Percentiles rank a stretch among this genome's conserved stretches.
Evolutionary conservation across 2,329 filamentous ascomycete genomes (phyloP).

Genomic region (Xylaria sp.): DNA sequence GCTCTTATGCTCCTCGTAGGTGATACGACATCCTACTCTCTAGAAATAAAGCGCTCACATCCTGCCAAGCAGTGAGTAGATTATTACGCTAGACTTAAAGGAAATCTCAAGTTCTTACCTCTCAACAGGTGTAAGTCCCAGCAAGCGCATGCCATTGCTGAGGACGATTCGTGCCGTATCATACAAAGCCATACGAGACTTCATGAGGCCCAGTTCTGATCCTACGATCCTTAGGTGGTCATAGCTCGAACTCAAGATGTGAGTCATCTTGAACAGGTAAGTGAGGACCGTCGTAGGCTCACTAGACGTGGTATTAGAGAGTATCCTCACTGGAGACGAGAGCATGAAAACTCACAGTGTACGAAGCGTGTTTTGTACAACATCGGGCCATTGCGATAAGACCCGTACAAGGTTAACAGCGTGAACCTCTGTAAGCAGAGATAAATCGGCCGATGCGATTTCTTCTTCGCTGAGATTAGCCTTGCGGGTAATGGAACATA

Average conservation of each 20-base stretch:
- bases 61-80: constrained; percentile 22
- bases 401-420: constrained; percentile 71
- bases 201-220: constrained; percentile 76
- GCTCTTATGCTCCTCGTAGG: neutral
- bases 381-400: constrained; percentile 86
- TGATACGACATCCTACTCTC: neutral
- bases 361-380: constrained; percentile 83
- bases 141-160: constrained; percentile 82
- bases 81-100: neutral
- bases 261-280: constrained; percentile 75
- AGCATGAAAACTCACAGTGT: constrained; percentile 61
- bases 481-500: constrained; percentile 59
- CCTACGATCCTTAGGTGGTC: constrained; percentile 85
- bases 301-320: constrained; percentile 25
- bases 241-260: constrained; percentile 81
- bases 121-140: constrained; percentile 82
- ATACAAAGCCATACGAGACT: constrained; percentile 80
- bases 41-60: constrained; percentile 31
- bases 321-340: neutral
- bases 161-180: constrained; percentile 79
- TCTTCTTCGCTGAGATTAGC: constrained; percentile 53
- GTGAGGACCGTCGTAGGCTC: constrained; percentile 76
- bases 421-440: constrained; percentile 69
- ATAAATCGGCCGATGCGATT: constrained; percentile 62
- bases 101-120: constrained; percentile 51